These are phyloP conservation scores for Eucalyptus tenuipes DNA, from an alignment of 345 rosid species.

Conservation along the genomic window DNA sequence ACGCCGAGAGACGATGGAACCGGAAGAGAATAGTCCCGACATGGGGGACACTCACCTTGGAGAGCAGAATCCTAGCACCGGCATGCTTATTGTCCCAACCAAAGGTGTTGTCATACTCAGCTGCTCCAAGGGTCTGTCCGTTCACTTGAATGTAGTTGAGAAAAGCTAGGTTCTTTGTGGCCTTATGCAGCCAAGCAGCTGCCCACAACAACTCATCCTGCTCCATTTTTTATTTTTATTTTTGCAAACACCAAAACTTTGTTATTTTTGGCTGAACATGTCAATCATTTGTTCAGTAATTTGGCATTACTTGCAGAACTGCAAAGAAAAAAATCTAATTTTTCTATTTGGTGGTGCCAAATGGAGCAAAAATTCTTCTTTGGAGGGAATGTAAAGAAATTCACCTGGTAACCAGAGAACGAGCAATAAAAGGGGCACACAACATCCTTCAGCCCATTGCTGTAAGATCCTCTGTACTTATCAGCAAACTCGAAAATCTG, in stretches of 20 bases:
- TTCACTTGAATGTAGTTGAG: slow-evolving; percentile 62
- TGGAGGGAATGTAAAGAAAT: neutral
- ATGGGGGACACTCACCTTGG: slow-evolving; percentile 37
- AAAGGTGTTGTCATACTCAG: slow-evolving; percentile 71
- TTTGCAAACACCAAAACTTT: neutral
- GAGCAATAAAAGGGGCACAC: slow-evolving; percentile 76
- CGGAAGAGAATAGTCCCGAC: neutral
- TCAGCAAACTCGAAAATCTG: slow-evolving; percentile 73
- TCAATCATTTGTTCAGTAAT: neutral
- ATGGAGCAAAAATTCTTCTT: neutral
- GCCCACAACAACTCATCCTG: slow-evolving; percentile 97
- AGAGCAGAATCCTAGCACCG: slow-evolving; percentile 85
- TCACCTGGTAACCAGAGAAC: slow-evolving; percentile 57
- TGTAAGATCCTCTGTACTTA: slow-evolving; percentile 56
- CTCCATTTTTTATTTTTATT: neutral
- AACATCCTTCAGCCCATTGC: slow-evolving; percentile 28
- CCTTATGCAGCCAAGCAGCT: slow-evolving; percentile 93
- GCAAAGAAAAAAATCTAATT: neutral
- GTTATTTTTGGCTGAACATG: neutral
- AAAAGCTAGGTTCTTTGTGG: slow-evolving; percentile 58
- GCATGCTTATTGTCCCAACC: slow-evolving; percentile 98
- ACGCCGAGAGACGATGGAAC: neutral
- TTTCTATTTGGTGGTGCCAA: neutral
- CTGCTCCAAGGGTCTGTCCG: slow-evolving; percentile 82
- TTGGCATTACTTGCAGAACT: neutral